Conservation (phyloP, 306 rosid genomes). For the Oxytropis ochrocephala region DNA sequence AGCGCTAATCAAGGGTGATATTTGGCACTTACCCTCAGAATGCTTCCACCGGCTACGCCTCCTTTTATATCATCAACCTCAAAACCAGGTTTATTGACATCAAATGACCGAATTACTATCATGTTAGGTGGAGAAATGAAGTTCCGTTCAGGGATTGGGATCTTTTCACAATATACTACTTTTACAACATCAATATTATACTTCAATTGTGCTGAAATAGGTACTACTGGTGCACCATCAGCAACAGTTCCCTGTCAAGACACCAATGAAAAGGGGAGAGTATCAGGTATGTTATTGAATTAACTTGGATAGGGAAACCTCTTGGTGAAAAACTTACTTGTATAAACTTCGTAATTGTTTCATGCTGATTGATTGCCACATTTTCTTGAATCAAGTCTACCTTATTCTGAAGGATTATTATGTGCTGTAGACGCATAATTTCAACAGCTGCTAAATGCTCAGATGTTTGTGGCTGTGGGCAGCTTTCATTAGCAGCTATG, state of each 20-base stretch:
- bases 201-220: slow-evolving; percentile 94
- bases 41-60: slow-evolving; percentile 99
- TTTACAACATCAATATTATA: slow-evolving; percentile 95
- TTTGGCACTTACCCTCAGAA: slow-evolving; percentile 62
- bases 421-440: slow-evolving; percentile 95
- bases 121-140: slow-evolving; percentile 89
- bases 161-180: slow-evolving; percentile 83
- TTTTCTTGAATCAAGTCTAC: slow-evolving; percentile 95
- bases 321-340: slow-evolving; percentile 39
- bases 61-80: slow-evolving; percentile 97
- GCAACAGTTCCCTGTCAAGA: slow-evolving; percentile 88
- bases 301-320: neutral
- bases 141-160: slow-evolving; percentile 94
- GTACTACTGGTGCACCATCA: slow-evolving; percentile 88
- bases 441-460: slow-evolving; percentile 99
- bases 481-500: slow-evolving; percentile 97
- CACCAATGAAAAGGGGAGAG: neutral
- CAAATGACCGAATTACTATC: slow-evolving; percentile 95
- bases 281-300: neutral
- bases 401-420: slow-evolving; percentile 93
- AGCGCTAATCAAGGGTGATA: neutral
- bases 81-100: slow-evolving; percentile 91
- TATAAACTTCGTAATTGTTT: slow-evolving; percentile 80
- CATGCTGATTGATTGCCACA: slow-evolving; percentile 94
- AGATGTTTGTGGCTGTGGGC: slow-evolving; percentile 97